Percentiles rank a stretch among this genome's conserved stretches.
Evolutionary conservation across 2,329 filamentous ascomycete species (phyloP).

Genomic region (Pseudocercospora fuligena): DNA sequence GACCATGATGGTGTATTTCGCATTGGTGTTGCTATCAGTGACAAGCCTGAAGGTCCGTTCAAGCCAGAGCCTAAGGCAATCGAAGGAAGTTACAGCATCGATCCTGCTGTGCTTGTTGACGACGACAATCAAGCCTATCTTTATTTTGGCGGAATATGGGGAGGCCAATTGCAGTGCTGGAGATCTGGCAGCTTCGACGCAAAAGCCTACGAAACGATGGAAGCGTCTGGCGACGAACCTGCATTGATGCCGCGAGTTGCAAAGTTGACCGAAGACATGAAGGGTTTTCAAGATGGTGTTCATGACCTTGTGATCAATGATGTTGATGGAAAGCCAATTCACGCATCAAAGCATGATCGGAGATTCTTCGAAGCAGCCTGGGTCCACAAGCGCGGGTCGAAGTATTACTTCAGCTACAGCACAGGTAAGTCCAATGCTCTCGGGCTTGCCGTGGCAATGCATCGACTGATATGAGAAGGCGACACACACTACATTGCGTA

Average conservation of each 20-base stretch:
- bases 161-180: constrained; percentile 78
- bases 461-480: constrained; percentile 67
- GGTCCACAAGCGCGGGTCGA: constrained; percentile 67
- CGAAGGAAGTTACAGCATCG: constrained; percentile 73
- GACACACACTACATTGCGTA: constrained; percentile 78
- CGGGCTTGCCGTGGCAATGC: constrained; percentile 48
- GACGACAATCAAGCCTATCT: constrained; percentile 67
- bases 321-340: constrained; percentile 61
- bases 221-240: constrained; percentile 57
- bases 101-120: constrained; percentile 77
- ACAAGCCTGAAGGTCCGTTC: constrained; percentile 72
- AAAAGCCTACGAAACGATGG: constrained; percentile 34
- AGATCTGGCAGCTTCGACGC: constrained; percentile 62
- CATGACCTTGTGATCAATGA: constrained; percentile 69
- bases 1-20: constrained; percentile 72
- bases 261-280: constrained; percentile 68
- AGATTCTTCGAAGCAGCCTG: constrained; percentile 82
- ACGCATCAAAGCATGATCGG: constrained; percentile 71
- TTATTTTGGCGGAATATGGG: constrained; percentile 82
- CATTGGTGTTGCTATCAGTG: constrained; percentile 71
- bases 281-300: constrained; percentile 60
- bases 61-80: constrained; percentile 67
- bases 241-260: constrained; percentile 72
- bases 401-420: constrained; percentile 38
- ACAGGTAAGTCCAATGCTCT: constrained; percentile 50